Evolutionary conservation across 768 basidiomycete species (phyloP).

Genomic region (Chlorophyllum brunneum): DNA sequence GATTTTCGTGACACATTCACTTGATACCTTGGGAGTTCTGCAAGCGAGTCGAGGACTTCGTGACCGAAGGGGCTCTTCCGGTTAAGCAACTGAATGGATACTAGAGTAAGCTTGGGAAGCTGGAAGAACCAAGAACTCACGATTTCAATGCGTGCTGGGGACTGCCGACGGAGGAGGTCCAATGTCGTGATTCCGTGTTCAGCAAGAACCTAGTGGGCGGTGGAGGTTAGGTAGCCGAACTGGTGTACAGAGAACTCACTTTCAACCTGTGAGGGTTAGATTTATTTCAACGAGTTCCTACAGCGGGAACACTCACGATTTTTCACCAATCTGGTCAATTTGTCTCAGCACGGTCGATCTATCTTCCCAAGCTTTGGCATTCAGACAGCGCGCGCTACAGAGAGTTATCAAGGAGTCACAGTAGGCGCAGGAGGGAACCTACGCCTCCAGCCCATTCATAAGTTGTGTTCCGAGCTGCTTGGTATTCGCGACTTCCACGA

Average conservation of each 20-base stretch:
- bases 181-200: conserved; percentile 68
- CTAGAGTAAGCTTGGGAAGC: not conserved
- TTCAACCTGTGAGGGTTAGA: conserved; percentile 25
- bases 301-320: conserved; percentile 56
- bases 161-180: conserved; percentile 48
- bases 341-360: conserved; percentile 81
- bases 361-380: conserved; percentile 91
- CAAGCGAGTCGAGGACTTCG: conserved; percentile 56
- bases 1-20: conserved; percentile 47
- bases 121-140: conserved; percentile 30
- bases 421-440: conserved; percentile 21
- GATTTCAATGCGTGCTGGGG: conserved; percentile 59
- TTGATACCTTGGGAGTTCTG: conserved; percentile 63
- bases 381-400: conserved; percentile 66
- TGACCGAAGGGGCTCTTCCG: conserved; percentile 72
- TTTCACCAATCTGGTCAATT: conserved; percentile 87
- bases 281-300: not conserved
- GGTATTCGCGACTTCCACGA: conserved; percentile 72
- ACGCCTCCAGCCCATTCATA: conserved; percentile 76
- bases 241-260: conserved; percentile 19
- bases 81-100: conserved; percentile 55
- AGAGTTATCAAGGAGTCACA: not conserved
- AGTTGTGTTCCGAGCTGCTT: conserved; percentile 63
- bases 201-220: conserved; percentile 55
- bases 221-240: not conserved